Base-by-base conservation (phyloP, 805 yeast species). In the Yamadazyma nakazawae region DNA sequence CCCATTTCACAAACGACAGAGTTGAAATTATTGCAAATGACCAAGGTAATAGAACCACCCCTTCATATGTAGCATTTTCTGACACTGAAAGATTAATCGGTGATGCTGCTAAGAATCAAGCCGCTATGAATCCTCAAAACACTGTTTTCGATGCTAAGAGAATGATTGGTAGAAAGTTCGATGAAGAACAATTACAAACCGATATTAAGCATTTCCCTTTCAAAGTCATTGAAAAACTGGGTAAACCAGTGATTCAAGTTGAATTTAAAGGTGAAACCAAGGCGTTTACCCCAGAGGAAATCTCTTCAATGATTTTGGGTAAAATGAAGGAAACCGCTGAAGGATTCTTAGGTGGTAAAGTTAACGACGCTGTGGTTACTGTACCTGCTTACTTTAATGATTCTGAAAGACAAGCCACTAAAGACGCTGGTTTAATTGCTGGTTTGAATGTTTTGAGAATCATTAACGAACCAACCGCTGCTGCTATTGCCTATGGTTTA, bases 21-120 rank as follows among this genome's bases (percentile, higher is more conserved):
- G 97, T 91, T 50, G 97, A 92, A 65, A 91, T 91, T 64, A 82
- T 91, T 62, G 97, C 97, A 61, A 91, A 91, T 66, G 97, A 91
- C 70, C 97, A 92, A 76, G 98, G 98, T 78, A 91, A 92, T 80
- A 87, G 97, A 79, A 92, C 96, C 53, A 91, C 97, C 16, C 97
- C 97, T 32, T 90, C 97, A 31, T 91, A 87, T 67, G 97, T 92
- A 53, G 97, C 96, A 43, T 91, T 91, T 81, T 89, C 96, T 26
- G 97, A 89, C 65, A 80, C 91, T 35, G 98, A 92, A 76, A 85
- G 97, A 75, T 79, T 90, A 62, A 90, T 90, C 60, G 97, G 97
- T 71, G 97, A 90, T 74, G 96, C 97, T 58, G 98, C 97, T 51
- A 92, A 92, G 83, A 91, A 92, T 74, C 97, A 92, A 76, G 96